Base-by-base conservation (phyloP, 805 yeast species). In the Hanseniaspora thailandica region DNA sequence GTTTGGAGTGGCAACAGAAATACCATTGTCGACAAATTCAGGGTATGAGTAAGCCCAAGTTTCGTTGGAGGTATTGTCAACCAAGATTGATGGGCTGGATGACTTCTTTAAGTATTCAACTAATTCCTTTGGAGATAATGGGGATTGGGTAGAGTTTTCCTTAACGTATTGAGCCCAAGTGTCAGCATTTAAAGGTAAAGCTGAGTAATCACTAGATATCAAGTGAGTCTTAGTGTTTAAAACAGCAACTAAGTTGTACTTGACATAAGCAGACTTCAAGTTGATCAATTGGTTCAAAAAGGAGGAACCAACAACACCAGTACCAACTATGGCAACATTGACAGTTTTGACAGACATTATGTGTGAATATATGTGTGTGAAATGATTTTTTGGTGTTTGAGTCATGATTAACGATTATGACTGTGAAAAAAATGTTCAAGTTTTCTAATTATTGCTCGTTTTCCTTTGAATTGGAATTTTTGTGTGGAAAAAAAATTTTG, bases 1-100 rank as follows among this genome's bases (percentile, higher is more conserved):
- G 76, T 93, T 93, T 60, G 99, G 99, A 44, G 99, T 93, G 19
- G 97, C 98, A 62, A 93, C 80, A 44, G 96, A 87, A 59, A 93
- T 81, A 36, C 96, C 95, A 56, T 74, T 77, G 59, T 75, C 67
- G 57, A 90, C 73, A 62, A 93, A 81, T 38, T 72, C 67, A 44
- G 95, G 85, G 69, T 93, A 93, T 52, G 78, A 76, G 43, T 76
- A 74, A 45, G 97, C 95, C 60, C 90, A 71, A 6, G 76, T 65
- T 58, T 78, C 85, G 67, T 82, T 85, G 30, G 97, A 88, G 47
- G 99, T 93, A 76, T 93, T 93, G 70, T 93, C 99, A 40, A 93
- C 84, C 56, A 93, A 72, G 58, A 93, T 84, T 33, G 86, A 79
- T 47, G 97, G 96, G 8, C 63, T 60, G 20, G 84, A 76, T 7